phyloP scores from a whole-genome alignment of 805 yeast genomes.

The Candida peoriensis region DNA sequence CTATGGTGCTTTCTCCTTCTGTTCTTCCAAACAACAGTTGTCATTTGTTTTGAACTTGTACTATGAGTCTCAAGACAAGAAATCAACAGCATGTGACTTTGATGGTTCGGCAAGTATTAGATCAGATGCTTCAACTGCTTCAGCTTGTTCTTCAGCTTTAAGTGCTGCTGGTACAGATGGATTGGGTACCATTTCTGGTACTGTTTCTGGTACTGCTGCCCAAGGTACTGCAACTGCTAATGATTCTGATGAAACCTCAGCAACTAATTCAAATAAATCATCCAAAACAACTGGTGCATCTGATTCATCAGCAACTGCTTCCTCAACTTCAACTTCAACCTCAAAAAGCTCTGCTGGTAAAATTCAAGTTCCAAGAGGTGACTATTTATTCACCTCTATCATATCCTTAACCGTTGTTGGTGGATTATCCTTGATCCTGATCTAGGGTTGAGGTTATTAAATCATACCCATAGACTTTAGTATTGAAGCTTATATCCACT shows the following conservation, averaged over 20 bases:
- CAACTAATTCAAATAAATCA: slow-evolving; percentile 1
- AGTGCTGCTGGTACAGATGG: slow-evolving; percentile 69
- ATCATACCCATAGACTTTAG: no score
- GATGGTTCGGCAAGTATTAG: slow-evolving; percentile 59
- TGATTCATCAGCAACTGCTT: slow-evolving; percentile 9
- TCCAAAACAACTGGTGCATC: slow-evolving; percentile 2
- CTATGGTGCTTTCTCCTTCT: slow-evolving; percentile 73
- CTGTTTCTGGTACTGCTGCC: slow-evolving; percentile 5
- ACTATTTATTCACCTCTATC: slow-evolving; percentile 27
- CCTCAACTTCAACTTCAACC: slow-evolving; percentile 21
- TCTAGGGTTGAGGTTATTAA: slow-evolving; percentile 22
- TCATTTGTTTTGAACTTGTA: slow-evolving; percentile 62
- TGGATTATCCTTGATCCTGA: slow-evolving; percentile 33
- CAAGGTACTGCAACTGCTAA: slow-evolving; percentile 10
- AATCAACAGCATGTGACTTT: slow-evolving; percentile 56
- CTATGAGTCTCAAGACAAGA: slow-evolving; percentile 43
- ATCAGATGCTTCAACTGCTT: slow-evolving; percentile 41
- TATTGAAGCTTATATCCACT: no score
- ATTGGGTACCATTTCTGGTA: slow-evolving; percentile 48
- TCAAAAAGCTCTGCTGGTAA: slow-evolving; percentile 21
- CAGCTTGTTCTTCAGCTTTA: slow-evolving; percentile 52
- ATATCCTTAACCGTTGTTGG: slow-evolving; percentile 30
- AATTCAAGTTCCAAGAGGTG: slow-evolving; percentile 27
- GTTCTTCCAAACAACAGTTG: slow-evolving; percentile 59
- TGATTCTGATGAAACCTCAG: slow-evolving; percentile 11